Conservation (phyloP, 2,329 filamentous ascomycete species). For the Volutella citrinella region DNA sequence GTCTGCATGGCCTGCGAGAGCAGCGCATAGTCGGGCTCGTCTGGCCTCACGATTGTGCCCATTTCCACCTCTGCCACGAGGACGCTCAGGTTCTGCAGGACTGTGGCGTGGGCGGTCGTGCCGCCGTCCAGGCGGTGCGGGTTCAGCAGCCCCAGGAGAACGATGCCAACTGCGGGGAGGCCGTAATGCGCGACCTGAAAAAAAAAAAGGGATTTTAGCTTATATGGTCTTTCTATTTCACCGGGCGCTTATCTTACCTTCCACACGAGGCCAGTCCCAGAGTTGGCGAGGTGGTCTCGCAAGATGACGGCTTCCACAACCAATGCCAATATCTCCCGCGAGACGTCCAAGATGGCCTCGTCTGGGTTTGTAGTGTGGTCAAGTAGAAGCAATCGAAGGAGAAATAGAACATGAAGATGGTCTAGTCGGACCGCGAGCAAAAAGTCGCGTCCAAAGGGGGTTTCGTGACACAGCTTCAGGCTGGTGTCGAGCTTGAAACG, state of each 20-base stretch:
- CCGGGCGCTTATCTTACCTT: constrained; percentile 4
- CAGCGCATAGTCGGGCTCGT: constrained; percentile 10
- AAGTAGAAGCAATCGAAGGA: constrained; percentile 1
- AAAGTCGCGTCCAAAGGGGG: constrained; percentile 7
- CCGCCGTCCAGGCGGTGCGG: neutral
- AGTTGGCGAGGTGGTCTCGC: constrained; percentile 6
- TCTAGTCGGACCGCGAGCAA: constrained; percentile 5
- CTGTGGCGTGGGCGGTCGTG: neutral
- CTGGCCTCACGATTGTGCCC: constrained; percentile 7
- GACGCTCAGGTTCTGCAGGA: constrained; percentile 10
- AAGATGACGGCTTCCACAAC: constrained; percentile 10
- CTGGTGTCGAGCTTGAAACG: constrained; percentile 2
- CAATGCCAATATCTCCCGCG: constrained; percentile 8
- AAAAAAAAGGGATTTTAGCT: too few species aligned
- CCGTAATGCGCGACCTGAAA: constrained; percentile 10
- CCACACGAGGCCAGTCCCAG: constrained; percentile 9
- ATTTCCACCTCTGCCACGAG: constrained; percentile 9
- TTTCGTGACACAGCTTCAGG: constrained; percentile 1
- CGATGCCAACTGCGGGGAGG: constrained; percentile 10
- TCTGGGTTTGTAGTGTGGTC: neutral
- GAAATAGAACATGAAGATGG: constrained; percentile 11
- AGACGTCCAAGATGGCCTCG: neutral
- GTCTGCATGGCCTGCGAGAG: constrained; percentile 8
- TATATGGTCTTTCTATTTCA: too few species aligned
- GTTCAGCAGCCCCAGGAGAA: constrained; percentile 4